Evolutionary conservation across 306 rosid genomes (phyloP), one percentile per base, ranked within the genome.

Genomic region (Vigna unguiculata): DNA sequence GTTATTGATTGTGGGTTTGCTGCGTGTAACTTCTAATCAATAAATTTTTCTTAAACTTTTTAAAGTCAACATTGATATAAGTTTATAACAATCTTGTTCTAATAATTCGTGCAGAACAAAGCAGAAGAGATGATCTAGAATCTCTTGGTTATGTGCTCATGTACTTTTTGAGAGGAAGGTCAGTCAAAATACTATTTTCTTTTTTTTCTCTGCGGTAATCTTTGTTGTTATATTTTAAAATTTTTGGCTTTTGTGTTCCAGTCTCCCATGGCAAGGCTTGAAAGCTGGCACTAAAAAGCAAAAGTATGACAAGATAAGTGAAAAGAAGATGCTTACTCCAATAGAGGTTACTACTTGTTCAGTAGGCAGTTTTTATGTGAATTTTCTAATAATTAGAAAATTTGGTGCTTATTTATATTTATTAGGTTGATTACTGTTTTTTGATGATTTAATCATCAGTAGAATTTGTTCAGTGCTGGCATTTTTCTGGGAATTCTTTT

Each of bases 241-340:
- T 19, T n/a, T 49, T 40, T 62, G 8, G 63, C 54, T 19, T 53
- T 72, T 81, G 30, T 87, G 79, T 81, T 82, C 62, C 91, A 95
- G 99, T 88, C 99, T 95, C 68, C 99, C 99, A 30, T 95, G 99
- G 99, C 99, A 95, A 83, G 99, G 99, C 63, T 76, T 95, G 89
- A 95, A 76, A 86, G 99, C 97, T 65, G 97, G 97, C 38, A 92
- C 91, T 13, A 92, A 95, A 76, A 95, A 92, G 81, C 99, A 95
- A 88, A 95, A 95, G 64, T 95, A 95, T 61, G 99, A 95, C 83
- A 95, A 90, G 85, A 95, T 95, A 59, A 95, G 99, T 86, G 99
- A 95, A 83, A 95, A 95, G 89, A 95, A 95, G 90, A 89, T 87
- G 99, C 90, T 90, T 67, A 95, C 97, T 69, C 90, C 97, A n/a